Conservation (phyloP, 805 yeast species). For the Sungouiella thailandica region DNA sequence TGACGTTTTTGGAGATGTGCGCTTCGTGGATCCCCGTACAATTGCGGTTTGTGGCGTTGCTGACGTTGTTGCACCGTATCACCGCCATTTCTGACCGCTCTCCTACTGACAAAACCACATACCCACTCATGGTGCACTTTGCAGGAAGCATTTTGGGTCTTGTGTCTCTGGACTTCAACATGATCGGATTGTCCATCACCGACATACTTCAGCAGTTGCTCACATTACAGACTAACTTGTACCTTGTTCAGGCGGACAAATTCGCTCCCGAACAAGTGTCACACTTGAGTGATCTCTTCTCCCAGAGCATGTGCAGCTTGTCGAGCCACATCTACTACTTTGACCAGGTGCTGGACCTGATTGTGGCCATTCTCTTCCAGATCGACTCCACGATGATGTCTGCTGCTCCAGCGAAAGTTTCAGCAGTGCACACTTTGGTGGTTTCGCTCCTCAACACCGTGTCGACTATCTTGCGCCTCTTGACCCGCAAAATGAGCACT, state of each 20-base stretch:
- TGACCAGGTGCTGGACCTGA: slow-evolving; percentile 80
- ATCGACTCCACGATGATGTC: slow-evolving; percentile 27
- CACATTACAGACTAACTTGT: slow-evolving; percentile 40
- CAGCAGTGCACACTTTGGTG: slow-evolving; percentile 16
- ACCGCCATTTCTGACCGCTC: slow-evolving; percentile 17
- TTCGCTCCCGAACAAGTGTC: slow-evolving; percentile 18
- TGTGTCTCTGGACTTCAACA: slow-evolving; percentile 71
- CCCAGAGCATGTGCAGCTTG: slow-evolving; percentile 60
- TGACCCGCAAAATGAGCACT: slow-evolving; percentile 27
- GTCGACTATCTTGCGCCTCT: slow-evolving; percentile 24
- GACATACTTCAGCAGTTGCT: slow-evolving; percentile 66
- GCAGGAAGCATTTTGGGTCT: slow-evolving; percentile 50
- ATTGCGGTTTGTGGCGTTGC: slow-evolving; percentile 59
- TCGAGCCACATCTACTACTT: slow-evolving; percentile 78
- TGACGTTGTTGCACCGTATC: slow-evolving; percentile 34
- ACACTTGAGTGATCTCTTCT: slow-evolving; percentile 39
- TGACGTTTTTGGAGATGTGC: slow-evolving; percentile 54
- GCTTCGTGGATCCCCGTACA: slow-evolving; percentile 81
- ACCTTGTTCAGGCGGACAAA: slow-evolving; percentile 19
- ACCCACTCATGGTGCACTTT: slow-evolving; percentile 31
- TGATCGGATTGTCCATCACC: slow-evolving; percentile 82
- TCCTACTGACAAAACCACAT: slow-evolving; percentile 10
- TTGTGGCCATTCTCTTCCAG: slow-evolving; percentile 57
- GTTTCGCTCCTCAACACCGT: slow-evolving; percentile 29
- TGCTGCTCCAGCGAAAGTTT: slow-evolving; percentile 4